Base-by-base conservation (phyloP, 2,329 filamentous ascomycete genomes). In the Blastomyces emzantsi region DNA sequence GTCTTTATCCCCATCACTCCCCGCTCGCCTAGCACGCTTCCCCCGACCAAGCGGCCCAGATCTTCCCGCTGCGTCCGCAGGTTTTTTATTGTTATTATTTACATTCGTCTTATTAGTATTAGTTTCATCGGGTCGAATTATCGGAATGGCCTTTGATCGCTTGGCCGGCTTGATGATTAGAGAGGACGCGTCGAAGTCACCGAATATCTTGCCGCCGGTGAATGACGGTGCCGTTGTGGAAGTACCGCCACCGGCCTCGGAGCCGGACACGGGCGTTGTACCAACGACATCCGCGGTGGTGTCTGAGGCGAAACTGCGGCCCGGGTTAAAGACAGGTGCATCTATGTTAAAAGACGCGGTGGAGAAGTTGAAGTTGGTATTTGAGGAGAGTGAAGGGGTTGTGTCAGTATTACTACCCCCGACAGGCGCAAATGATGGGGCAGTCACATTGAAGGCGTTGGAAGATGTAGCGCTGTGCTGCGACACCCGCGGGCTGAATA, bases 61-160 rank as follows among this genome's bases (percentile, higher is more conserved):
- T 66, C 87, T 81, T 2, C 83, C 80, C 65, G 86, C 84, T 64
- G 88, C 82, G 11, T 75, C 71, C 25, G 77, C 71, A 63, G 71
- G 70, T 56, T 73, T 72, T 36, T 72, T 70, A 59, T 75, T 72
- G 1, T 73, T 75, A 61, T 75, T 72, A 1, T 73, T 75, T 22
- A 22, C 33, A n/a, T 25, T 28, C 19, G 51, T 36, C 8, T 62
- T 57, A 22, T 57, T 33, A 13, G 19, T 22, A 33, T 13, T 43
- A 64, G 67, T 76, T 69, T 80, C 86, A 64, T 85, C 81, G 0
- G 90, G 89, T 49, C 82, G 82, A 11, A 93, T 77, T 66, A 96
- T 95, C 0, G 92, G 89, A 62, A 96, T 84, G 11, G 91, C 91
- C 77, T 94, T 97, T 4, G 87, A 90, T 69, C 85, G 86, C 76